A percentile compares a stretch with the other conserved stretches of the same genome.
Evolutionary conservation across 495 filamentous ascomycete species (phyloP).

Genomic region (Pseudomonodictys pantanalensis): DNA sequence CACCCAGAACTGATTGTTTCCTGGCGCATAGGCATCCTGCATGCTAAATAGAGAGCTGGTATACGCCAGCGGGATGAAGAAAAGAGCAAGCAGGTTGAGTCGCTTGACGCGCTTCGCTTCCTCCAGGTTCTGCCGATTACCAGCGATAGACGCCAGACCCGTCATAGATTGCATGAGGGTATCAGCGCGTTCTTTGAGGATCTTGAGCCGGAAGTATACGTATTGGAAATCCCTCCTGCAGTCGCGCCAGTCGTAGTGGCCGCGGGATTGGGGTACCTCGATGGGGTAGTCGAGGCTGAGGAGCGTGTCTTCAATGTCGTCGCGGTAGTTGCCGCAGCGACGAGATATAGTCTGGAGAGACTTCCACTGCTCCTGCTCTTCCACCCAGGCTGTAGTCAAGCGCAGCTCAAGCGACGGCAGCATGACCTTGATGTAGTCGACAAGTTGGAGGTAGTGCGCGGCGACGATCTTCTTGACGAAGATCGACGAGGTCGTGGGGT

Average conservation of each 20-base stretch:
- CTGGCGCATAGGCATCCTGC: constrained; percentile 22
- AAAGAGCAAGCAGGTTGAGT: constrained; percentile 23
- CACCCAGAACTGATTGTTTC: constrained; percentile 24
- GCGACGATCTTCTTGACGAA: constrained; percentile 32
- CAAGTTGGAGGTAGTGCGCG: constrained; percentile 28
- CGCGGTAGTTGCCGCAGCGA: constrained; percentile 32
- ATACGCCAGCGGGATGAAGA: constrained; percentile 30
- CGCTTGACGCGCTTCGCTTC: constrained; percentile 30
- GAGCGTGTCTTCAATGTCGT: constrained; percentile 32
- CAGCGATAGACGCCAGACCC: constrained; percentile 28
- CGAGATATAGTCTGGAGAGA: constrained; percentile 28
- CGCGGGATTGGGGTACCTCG: neutral
- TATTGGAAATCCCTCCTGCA: constrained; percentile 27
- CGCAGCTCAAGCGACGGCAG: constrained; percentile 30
- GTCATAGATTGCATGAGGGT: constrained; percentile 31
- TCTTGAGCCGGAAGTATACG: constrained; percentile 28
- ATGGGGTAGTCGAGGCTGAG: constrained; percentile 22
- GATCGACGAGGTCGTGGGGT: constrained; percentile 13
- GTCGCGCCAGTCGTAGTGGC: constrained; percentile 10
- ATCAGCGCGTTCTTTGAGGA: constrained; percentile 29
- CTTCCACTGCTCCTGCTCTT: constrained; percentile 31
- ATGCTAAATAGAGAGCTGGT: constrained; percentile 27
- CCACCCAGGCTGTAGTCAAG: constrained; percentile 21
- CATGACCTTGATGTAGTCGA: constrained; percentile 33
- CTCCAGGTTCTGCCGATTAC: constrained; percentile 30